Conservation (phyloP, 2,329 filamentous ascomycete species). For the Kalaharituber pfeilii region DNA sequence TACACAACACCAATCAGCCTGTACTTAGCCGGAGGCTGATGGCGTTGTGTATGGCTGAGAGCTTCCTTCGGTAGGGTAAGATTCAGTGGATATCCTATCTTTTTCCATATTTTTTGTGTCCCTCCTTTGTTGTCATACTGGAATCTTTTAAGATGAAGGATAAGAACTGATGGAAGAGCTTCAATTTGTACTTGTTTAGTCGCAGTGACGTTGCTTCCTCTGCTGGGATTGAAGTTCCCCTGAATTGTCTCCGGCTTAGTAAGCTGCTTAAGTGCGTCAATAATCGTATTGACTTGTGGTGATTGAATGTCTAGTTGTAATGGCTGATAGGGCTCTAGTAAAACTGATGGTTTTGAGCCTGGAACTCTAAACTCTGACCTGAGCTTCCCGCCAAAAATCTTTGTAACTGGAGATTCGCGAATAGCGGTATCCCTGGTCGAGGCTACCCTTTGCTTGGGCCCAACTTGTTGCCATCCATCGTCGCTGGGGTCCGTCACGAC, state of each 20-base stretch:
- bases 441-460: constrained; percentile 72
- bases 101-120: constrained; percentile 97
- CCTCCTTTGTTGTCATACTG: constrained; percentile 79
- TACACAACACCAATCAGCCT: constrained; percentile 81
- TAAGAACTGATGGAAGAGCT: constrained; percentile 72
- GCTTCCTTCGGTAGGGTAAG: constrained; percentile 85
- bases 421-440: constrained; percentile 50
- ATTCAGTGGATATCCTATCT: constrained; percentile 84
- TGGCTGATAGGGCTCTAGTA: constrained; percentile 81
- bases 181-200: constrained; percentile 95
- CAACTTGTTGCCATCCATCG: constrained; percentile 82
- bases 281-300: constrained; percentile 70
- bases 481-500: constrained; percentile 28
- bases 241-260: constrained; percentile 72
- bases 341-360: constrained; percentile 78
- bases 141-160: constrained; percentile 92
- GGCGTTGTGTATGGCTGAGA: neutral
- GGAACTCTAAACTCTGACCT: constrained; percentile 77
- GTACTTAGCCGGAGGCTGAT: constrained; percentile 63
- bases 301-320: constrained; percentile 88
- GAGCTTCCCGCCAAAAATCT: constrained; percentile 83
- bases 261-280: constrained; percentile 72
- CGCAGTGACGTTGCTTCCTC: constrained; percentile 57
- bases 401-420: constrained; percentile 67
- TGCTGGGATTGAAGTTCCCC: constrained; percentile 64